phyloP scores from a whole-genome alignment of 1,284 basidiomycete genomes.

The Naganishia cerealis region DNA sequence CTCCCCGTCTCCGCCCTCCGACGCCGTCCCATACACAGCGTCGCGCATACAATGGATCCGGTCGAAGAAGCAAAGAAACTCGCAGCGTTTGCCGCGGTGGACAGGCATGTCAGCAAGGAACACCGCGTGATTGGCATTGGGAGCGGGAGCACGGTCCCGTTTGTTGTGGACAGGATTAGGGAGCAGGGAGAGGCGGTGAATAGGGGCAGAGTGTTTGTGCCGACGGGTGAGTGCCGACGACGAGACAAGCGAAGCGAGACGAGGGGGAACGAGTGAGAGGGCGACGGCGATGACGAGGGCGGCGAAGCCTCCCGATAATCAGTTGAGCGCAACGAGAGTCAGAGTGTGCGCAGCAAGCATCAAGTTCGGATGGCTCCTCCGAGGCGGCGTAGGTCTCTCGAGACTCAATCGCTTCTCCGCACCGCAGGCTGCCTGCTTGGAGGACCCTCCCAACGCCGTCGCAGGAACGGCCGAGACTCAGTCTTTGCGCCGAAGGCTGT shows the following conservation, averaged over 20 bases:
- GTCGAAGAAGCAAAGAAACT: conserved; percentile 80
- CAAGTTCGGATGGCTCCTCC: too few relatives aligned
- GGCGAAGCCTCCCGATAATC: too few relatives aligned
- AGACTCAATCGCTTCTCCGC: neutral
- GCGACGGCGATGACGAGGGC: too few relatives aligned
- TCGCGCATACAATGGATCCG: neutral
- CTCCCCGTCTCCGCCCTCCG: neutral
- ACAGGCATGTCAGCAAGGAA: conserved; percentile 77
- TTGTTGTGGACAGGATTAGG: conserved; percentile 91
- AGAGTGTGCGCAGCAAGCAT: too few relatives aligned
- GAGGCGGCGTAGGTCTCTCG: neutral
- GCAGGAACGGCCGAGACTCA: neutral
- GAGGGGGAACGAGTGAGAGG: too few relatives aligned
- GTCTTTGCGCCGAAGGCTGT: too few relatives aligned
- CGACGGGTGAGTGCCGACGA: conserved; percentile 63
- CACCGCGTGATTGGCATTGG: conserved; percentile 91
- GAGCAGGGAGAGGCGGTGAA: conserved; percentile 78
- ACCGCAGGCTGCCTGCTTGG: conserved; percentile 2
- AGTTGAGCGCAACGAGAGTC: too few relatives aligned
- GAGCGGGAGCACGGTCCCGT: conserved; percentile 93
- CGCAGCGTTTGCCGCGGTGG: conserved; percentile 92
- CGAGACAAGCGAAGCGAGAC: neutral
- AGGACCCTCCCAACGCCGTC: too few relatives aligned
- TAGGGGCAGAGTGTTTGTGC: conserved; percentile 78
- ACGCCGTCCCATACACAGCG: neutral